phyloP scores from a whole-genome alignment of 306 rosid genomes.

The Prunus salicina region DNA sequence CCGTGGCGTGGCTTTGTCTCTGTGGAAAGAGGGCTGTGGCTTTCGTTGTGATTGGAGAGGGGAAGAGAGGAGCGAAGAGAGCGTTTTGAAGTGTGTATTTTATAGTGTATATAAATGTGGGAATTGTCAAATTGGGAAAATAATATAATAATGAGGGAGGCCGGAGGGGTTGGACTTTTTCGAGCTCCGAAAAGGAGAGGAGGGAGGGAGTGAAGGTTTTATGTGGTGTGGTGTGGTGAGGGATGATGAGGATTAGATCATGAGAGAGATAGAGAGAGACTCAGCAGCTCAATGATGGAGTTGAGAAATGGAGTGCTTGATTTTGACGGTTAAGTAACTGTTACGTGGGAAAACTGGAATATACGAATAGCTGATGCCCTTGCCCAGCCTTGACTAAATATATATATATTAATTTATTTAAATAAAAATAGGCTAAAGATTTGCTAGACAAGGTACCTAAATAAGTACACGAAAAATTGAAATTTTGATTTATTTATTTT shows the following conservation, averaged over 20 bases:
- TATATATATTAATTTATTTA: too few relatives aligned
- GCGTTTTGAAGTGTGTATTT: neutral
- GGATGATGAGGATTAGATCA: neutral
- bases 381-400: neutral
- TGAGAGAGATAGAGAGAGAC: neutral
- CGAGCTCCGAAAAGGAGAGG: neutral
- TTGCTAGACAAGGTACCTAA: too few relatives aligned
- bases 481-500: neutral
- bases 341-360: constrained; percentile 2
- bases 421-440: too few relatives aligned
- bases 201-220: neutral
- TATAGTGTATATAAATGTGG: neutral
- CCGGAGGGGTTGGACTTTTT: neutral
- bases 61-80: neutral
- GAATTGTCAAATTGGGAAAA: neutral
- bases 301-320: neutral
- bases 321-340: neutral
- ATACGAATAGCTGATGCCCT: neutral
- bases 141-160: neutral
- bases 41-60: neutral
- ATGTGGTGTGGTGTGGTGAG: too few relatives aligned
- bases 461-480: neutral
- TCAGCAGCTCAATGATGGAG: neutral
- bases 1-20: neutral
- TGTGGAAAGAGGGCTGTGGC: neutral